These are phyloP conservation scores for Solanum hybrid DNA, from an alignment of 305 asterid genomes.

Conservation along the genomic window DNA sequence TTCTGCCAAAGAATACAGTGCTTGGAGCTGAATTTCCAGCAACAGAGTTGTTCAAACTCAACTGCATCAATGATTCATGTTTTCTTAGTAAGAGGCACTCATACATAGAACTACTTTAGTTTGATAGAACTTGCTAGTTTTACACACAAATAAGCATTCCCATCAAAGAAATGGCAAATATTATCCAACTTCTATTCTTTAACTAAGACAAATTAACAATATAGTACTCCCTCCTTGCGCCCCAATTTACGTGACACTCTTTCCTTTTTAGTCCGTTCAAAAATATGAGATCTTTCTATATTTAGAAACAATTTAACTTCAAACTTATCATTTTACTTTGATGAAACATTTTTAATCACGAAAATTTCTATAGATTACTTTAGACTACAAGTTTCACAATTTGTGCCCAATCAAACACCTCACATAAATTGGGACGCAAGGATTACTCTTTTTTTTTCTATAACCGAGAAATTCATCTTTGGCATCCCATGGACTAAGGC, in stretches of 20 bases:
- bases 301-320: background rate
- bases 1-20: slow-evolving; percentile 35
- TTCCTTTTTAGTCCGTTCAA: background rate
- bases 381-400: background rate
- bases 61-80: slow-evolving; percentile 18
- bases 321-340: background rate
- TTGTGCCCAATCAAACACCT: background rate
- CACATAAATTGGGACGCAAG: background rate
- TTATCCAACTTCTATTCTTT: background rate
- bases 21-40: slow-evolving; percentile 34
- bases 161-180: background rate
- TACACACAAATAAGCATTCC: background rate
- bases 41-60: slow-evolving; percentile 48
- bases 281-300: no score
- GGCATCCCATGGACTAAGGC: no score
- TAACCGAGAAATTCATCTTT: no score
- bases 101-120: no score
- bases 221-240: background rate
- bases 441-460: background rate
- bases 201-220: background rate
- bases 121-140: background rate
- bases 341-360: no score
- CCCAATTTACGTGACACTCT: background rate
- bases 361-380: background rate
- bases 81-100: background rate